Evolutionary conservation across 1,139 yeast species (phyloP).

Genomic region (Debaryomycetaceae sp.): DNA sequence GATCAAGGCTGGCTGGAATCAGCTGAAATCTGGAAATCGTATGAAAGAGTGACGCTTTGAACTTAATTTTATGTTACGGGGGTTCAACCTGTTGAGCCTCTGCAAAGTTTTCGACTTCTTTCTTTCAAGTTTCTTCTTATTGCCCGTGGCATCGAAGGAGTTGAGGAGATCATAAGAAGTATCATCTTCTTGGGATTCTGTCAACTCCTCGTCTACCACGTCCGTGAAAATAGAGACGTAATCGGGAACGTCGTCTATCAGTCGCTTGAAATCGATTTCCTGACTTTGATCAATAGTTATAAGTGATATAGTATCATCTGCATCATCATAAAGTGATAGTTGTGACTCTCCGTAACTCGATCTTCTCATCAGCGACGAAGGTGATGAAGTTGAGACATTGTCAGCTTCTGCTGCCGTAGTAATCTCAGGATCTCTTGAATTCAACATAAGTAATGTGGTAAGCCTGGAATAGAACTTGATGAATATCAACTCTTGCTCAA

Average conservation of each 20-base stretch:
- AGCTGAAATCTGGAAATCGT: background rate
- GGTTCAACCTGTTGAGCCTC: background rate
- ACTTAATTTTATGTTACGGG: background rate
- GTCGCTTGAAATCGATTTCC: background rate
- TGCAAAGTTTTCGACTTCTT: background rate
- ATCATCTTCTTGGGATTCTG: conserved; percentile 12
- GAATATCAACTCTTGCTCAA: conserved; percentile 12
- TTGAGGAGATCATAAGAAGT: conserved; percentile 13
- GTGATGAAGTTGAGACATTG: background rate
- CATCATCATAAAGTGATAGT: background rate
- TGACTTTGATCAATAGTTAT: conserved; percentile 4
- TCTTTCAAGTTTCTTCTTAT: conserved; percentile 3
- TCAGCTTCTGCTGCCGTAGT: background rate
- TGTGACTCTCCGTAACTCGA: conserved; percentile 1
- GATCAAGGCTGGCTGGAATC: background rate
- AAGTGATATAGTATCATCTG: background rate
- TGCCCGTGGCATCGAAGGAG: conserved; percentile 10
- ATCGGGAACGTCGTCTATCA: background rate
- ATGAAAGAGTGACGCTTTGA: background rate
- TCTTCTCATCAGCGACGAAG: background rate
- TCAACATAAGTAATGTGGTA: conserved; percentile 13
- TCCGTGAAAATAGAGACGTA: background rate
- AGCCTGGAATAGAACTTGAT: conserved; percentile 15
- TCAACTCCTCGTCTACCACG: background rate
- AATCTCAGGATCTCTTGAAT: conserved; percentile 2